Base-by-base conservation (phyloP, 495 filamentous ascomycete species). In the Aspergillus asperescens region DNA sequence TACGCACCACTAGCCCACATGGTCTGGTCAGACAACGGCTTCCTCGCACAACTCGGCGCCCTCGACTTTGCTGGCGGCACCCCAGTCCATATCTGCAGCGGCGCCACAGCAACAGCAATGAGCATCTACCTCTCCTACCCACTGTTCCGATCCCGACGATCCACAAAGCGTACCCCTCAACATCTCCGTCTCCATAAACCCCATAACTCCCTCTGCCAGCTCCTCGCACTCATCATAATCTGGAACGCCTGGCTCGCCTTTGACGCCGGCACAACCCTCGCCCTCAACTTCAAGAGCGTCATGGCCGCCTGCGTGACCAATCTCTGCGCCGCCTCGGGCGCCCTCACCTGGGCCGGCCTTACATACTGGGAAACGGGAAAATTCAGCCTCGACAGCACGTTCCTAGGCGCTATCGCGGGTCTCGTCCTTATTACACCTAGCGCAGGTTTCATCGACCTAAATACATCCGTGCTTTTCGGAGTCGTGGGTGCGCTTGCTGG, bases 231-330 rank as follows among this genome's bases (percentile, higher is more conserved):
- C 10, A 65, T 76, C 44, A 67, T 77, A 40, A 77, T 80, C 52
- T 81, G 77, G 78, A 75, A 77, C 53, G 70, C 74, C 12, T 79
- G 75, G 76, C 64, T 76, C 27, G 76, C 76, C 34, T 82, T 82
- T 64, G 80, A 81, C 56, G 76, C 73, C 1, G 76, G 76, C 10
- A 76, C 74, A 1, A 74, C 72, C 0, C 63, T 79, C 7, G 59
- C 58, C 1, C 55, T 72, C 2, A 77, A 74, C 55, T 72, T 77
- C 58, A 72, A 72, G 44, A 62, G 59, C 13, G 62, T 77, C 37
- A 75, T 78, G 73, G 70, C 74, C 5, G 58, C 69, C 34, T 74
- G 68, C 48, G 71, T 77, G 19, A 78, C 75, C 1, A 78, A 77
- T 45, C 62, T 78, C 10, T 76, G 72, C 55, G 76, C 76, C 19